Evolutionary conservation across 2,329 filamentous ascomycete genomes (phyloP).

Genomic region (Aspergillus texensis): DNA sequence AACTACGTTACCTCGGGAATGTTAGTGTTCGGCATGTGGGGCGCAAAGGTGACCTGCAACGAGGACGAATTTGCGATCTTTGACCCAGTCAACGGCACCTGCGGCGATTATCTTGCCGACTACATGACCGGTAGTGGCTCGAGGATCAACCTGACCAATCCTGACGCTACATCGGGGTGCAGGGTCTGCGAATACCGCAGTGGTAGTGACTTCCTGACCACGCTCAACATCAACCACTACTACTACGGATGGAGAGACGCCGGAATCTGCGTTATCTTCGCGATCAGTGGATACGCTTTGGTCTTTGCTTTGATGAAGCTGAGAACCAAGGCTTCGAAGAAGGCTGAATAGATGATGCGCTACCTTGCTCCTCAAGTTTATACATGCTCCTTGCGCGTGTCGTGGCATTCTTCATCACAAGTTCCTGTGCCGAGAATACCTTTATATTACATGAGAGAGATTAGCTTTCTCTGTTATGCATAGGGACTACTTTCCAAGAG

Average conservation of each 20-base stretch:
- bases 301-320: constrained; percentile 46
- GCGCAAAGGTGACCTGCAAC: constrained; percentile 26
- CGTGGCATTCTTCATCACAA: too few species aligned
- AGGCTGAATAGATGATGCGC: constrained; percentile 27
- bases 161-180: constrained; percentile 58
- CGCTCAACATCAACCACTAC: constrained; percentile 62
- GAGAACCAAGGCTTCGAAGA: constrained; percentile 39
- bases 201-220: constrained; percentile 62
- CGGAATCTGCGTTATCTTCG: constrained; percentile 61
- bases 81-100: constrained; percentile 46
- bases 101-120: constrained; percentile 57
- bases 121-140: constrained; percentile 54
- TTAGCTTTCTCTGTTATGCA: background rate
- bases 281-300: constrained; percentile 54
- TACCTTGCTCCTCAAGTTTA: background rate
- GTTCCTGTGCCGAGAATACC: background rate
- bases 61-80: constrained; percentile 29
- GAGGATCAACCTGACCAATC: constrained; percentile 60
- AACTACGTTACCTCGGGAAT: constrained; percentile 34
- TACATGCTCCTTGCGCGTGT: too few species aligned
- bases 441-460: background rate
- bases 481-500: background rate
- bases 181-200: constrained; percentile 62
- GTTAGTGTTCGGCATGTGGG: constrained; percentile 29
- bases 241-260: constrained; percentile 69